Evolutionary conservation across 352 stramenopile species (phyloP), one percentile per base, ranked within the genome.

Genomic region (Aphanomyces invadans): DNA sequence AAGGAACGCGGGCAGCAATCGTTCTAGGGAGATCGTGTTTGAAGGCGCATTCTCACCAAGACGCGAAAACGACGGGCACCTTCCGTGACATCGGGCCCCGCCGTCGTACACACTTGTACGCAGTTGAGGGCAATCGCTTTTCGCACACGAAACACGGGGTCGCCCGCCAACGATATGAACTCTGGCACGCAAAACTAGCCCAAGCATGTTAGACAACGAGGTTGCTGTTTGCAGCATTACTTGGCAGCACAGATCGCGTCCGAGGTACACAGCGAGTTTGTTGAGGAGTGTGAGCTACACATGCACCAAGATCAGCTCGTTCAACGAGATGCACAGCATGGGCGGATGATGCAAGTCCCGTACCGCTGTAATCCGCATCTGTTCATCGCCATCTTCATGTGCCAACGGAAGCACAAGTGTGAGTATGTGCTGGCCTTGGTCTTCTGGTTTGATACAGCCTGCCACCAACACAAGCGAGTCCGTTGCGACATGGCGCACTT

Each of bases 91-190:
- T 87, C 76, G 17, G 73, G 72, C 4, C 83, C 83, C 4, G 86
- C 88, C 28, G 84, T 93, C 46, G 84, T 88, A 65, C 95, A 87
- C 5, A 98, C 81, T 21, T 92, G 90, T 1, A 88, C 78, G 64
- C 98, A 88, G 65, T 90, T 96, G 68, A 97, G 83, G 1, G 89
- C 92, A 12, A 91, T 96, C 1, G 86, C 87, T 65, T 97, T 92
- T 62, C 95, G 76, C 17, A 98, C 95, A 48, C 94, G 80, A 71
- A 98, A 98, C 26, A 96, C 88, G 0, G 84, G 87, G 72, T 98
- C 93, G 71, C 93, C 84, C 0, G 86, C 89, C 46, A 95, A 65
- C 12, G 86, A 93, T 33, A 98, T 87, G n/a, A 98, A 74, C 53
- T 97, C 90, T 2, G 91, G 88, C 11, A 96, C 86, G 68, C 92